Conservation (phyloP, 306 rosid species). For the Cyamopsis tetragonoloba region DNA sequence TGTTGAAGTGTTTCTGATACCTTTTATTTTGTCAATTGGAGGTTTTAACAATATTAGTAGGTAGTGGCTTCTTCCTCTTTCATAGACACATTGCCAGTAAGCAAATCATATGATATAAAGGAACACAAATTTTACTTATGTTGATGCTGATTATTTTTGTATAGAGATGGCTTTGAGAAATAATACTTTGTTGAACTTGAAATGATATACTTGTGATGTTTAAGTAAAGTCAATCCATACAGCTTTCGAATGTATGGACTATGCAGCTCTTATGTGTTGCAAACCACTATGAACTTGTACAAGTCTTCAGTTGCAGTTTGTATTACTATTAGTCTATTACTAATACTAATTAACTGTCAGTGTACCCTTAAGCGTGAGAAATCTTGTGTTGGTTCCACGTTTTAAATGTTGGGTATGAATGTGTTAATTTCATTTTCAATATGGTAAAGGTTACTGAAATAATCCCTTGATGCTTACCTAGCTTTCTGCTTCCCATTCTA, state of each 20-base stretch:
- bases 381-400: neutral
- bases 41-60: neutral
- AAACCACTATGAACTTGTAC: neutral
- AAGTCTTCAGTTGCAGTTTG: neutral
- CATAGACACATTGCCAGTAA: too few relatives aligned
- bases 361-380: neutral
- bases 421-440: neutral
- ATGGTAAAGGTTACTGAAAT: neutral
- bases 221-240: neutral
- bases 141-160: neutral
- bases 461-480: neutral
- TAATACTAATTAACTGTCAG: too few relatives aligned
- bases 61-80: neutral
- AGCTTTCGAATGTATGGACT: neutral
- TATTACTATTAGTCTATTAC: neutral
- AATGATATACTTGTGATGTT: neutral
- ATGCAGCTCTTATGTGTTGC: neutral
- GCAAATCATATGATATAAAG: neutral
- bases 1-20: neutral
- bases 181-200: neutral
- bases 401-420: neutral
- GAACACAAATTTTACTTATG: neutral
- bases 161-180: neutral
- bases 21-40: neutral
- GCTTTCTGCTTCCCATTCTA: conserved; percentile 4